phyloP scores from a whole-genome alignment of 805 yeast genomes.

The Lachancea fermentati region DNA sequence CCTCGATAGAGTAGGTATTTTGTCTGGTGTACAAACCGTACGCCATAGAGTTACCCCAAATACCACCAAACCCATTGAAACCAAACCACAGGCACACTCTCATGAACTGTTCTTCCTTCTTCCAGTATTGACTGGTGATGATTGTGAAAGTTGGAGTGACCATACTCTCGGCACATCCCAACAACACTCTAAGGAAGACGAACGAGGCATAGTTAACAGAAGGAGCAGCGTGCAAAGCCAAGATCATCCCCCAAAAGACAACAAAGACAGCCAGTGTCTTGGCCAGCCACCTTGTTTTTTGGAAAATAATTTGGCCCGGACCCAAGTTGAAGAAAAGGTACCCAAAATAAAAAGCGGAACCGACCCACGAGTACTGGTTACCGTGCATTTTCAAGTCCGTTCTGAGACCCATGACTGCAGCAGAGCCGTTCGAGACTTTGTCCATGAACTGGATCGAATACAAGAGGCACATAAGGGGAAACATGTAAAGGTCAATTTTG shows the following conservation, averaged over 20 bases:
- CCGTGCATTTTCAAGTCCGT: conserved; percentile 41
- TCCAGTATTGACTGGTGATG: conserved; percentile 56
- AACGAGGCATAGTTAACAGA: conserved; percentile 40
- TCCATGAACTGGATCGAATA: conserved; percentile 57
- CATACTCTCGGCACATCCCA: conserved; percentile 49
- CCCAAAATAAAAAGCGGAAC: conserved; percentile 61
- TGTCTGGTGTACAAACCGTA: conserved; percentile 43
- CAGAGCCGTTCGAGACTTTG: conserved; percentile 46
- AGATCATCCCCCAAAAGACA: conserved; percentile 57
- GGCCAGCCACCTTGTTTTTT: conserved; percentile 49
- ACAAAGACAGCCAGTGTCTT: conserved; percentile 45
- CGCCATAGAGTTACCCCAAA: conserved; percentile 49
- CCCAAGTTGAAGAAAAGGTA: conserved; percentile 50
- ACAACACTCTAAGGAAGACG: conserved; percentile 41
- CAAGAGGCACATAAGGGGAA: conserved; percentile 46
- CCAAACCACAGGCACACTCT: conserved; percentile 42
- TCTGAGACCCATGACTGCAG: conserved; percentile 48
- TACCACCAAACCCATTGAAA: conserved; percentile 41
- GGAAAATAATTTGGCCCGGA: conserved; percentile 33
- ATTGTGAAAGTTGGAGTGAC: conserved; percentile 54
- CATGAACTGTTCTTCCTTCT: conserved; percentile 39
- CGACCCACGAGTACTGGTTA: conserved; percentile 45
- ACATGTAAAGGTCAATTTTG: conserved; percentile 46
- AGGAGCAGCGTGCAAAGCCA: conserved; percentile 50
- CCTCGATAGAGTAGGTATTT: conserved; percentile 36